These are phyloP conservation scores for Thelonectria discophora DNA, from an alignment of 2,329 filamentous ascomycete genomes.

Conservation along the genomic window DNA sequence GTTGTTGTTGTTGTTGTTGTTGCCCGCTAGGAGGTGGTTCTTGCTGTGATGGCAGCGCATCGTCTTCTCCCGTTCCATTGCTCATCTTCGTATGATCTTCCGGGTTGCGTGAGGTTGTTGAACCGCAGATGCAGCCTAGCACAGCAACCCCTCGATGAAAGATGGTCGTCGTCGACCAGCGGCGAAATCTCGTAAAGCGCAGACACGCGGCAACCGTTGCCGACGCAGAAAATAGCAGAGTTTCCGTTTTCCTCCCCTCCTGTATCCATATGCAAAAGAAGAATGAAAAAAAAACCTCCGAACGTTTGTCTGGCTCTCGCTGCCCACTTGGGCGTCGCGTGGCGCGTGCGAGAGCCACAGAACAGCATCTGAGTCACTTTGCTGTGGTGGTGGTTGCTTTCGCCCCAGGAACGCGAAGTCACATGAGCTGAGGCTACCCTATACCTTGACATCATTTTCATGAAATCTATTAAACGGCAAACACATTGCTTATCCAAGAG, in stretches of 20 bases:
- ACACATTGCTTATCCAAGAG: neutral
- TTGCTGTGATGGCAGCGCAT: neutral
- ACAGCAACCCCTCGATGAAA: too few relatives aligned
- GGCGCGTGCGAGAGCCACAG: conserved; percentile 35
- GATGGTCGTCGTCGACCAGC: too few relatives aligned
- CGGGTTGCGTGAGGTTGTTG: neutral
- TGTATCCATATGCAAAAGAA: too few relatives aligned
- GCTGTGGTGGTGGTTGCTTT: conserved; percentile 13
- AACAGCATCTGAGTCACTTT: conserved; percentile 22
- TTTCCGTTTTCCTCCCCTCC: neutral
- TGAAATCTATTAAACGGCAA: neutral
- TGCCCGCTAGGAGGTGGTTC: neutral
- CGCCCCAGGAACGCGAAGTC: conserved; percentile 37
- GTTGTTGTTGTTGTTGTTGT: conserved; percentile 15
- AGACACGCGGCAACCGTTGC: neutral
- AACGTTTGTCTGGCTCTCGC: neutral
- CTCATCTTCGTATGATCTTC: neutral
- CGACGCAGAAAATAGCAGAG: neutral
- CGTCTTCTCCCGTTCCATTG: neutral
- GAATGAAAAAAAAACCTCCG: neutral
- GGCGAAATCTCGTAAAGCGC: too few relatives aligned
- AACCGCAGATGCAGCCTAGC: neutral
- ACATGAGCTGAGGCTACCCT: conserved; percentile 36
- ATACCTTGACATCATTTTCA: neutral
- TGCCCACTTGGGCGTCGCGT: conserved; percentile 2